These are phyloP conservation scores for Mesotaenium endlicherianum DNA, from an alignment of 139 green algal species.

Conservation along the genomic window DNA sequence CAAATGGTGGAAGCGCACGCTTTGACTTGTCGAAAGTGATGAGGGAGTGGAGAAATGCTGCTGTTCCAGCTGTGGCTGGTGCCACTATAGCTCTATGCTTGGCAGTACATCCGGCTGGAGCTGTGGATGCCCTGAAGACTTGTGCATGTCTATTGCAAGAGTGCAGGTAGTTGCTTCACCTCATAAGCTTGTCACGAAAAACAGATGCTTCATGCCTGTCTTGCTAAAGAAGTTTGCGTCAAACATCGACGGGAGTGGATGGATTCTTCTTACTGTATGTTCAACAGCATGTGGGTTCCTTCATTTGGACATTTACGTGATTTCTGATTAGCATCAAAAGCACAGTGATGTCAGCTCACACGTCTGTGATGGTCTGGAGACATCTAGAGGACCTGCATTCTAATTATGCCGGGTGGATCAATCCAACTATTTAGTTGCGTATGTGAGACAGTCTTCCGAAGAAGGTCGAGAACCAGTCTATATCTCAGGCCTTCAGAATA, in stretches of 20 bases:
- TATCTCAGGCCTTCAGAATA: not conserved
- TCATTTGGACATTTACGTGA: not conserved
- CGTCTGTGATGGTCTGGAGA: not conserved
- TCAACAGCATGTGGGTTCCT: not conserved
- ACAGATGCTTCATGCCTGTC: not conserved
- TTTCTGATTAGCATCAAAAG: not conserved
- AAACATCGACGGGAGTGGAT: not conserved
- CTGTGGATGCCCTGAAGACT: constrained; percentile 33
- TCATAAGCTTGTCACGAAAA: not conserved
- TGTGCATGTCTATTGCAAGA: constrained; percentile 37
- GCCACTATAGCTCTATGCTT: too few species aligned
- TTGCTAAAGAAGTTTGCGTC: not conserved
- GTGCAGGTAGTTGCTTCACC: constrained; percentile 19
- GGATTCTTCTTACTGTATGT: constrained; percentile 1
- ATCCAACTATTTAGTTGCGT: not conserved
- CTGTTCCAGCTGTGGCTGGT: too few species aligned
- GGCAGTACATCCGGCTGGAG: not conserved
- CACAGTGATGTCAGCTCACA: too few species aligned
- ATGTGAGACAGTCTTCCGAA: not conserved
- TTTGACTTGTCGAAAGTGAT: too few species aligned
- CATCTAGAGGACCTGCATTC: too few species aligned
- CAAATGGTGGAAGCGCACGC: too few species aligned
- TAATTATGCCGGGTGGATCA: too few species aligned
- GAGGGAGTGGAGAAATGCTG: too few species aligned
- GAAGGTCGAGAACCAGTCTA: not conserved